Percentiles rank a stretch among this genome's conserved stretches.
These are phyloP conservation scores for Lepiota venenata DNA, from an alignment of 768 basidiomycete species.

Conservation along the genomic window DNA sequence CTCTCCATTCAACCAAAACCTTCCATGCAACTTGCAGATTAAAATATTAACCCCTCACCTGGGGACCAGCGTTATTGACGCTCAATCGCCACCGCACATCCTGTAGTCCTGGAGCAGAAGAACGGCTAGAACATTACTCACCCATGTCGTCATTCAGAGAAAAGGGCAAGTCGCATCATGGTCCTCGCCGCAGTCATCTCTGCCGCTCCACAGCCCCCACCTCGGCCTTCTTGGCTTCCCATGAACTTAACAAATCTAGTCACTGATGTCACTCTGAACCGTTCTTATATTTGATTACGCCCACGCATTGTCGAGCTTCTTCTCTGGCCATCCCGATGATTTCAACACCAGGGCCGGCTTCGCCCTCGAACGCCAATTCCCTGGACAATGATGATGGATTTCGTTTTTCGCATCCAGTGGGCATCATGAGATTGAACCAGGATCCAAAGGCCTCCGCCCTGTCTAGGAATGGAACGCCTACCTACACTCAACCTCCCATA, in stretches of 20 bases:
- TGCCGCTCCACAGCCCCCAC: neutral
- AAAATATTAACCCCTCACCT: no score
- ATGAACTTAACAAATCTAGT: neutral
- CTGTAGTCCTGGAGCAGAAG: no score
- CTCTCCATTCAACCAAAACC: no score
- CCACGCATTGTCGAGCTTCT: neutral
- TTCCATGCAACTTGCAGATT: no score
- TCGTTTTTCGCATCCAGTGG: neutral
- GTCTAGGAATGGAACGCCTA: neutral
- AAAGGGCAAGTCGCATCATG: neutral
- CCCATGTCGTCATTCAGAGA: neutral
- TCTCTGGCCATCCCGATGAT: neutral
- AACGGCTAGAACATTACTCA: neutral
- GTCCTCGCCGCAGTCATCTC: neutral
- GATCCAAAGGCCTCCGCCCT: neutral
- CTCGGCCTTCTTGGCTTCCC: no score
- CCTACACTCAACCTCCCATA: neutral
- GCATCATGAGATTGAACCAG: neutral
- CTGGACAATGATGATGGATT: neutral
- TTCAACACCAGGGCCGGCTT: neutral
- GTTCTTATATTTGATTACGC: neutral
- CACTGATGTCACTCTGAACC: slow-evolving; percentile 5
- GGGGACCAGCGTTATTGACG: no score
- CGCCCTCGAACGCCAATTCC: slow-evolving; percentile 1
- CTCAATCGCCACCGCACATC: no score